These are phyloP conservation scores for Gilbertella persicaria DNA, from an alignment of 371 early-diverging fungal genomes.

Conservation along the genomic window DNA sequence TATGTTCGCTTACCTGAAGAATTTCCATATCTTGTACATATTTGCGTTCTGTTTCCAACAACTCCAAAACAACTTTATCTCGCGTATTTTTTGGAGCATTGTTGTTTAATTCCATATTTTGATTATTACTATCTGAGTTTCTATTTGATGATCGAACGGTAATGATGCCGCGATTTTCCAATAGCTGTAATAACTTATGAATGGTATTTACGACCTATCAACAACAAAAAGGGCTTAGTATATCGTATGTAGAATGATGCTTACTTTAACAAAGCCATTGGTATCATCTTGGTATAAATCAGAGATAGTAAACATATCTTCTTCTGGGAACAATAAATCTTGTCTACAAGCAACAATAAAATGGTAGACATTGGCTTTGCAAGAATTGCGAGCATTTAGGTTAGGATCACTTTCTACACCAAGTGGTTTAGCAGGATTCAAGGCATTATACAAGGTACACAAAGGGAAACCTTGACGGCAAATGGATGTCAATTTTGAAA, in stretches of 20 bases:
- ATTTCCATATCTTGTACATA: slow-evolving; percentile 90
- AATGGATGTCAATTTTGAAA: slow-evolving; percentile 83
- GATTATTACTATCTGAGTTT: slow-evolving; percentile 36
- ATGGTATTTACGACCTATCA: slow-evolving; percentile 68
- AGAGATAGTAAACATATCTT: slow-evolving; percentile 84
- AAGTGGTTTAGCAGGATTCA: slow-evolving; percentile 59
- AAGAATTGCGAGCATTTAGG: slow-evolving; percentile 69
- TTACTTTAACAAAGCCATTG: slow-evolving; percentile 93
- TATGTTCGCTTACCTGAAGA: slow-evolving; percentile 62
- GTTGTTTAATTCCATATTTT: slow-evolving; percentile 12
- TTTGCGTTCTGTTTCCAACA: slow-evolving; percentile 93
- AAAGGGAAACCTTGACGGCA: slow-evolving; percentile 91
- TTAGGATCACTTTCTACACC: slow-evolving; percentile 62
- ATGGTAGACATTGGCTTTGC: slow-evolving; percentile 83
- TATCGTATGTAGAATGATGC: slow-evolving; percentile 7
- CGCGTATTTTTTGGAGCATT: slow-evolving; percentile 80
- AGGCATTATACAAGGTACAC: slow-evolving; percentile 80
- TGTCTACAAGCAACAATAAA: slow-evolving; percentile 76
- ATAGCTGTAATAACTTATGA: slow-evolving; percentile 63
- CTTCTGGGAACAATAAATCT: slow-evolving; percentile 69
- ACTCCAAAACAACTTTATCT: slow-evolving; percentile 84
- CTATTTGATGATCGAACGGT: slow-evolving; percentile 54
- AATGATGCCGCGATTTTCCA: slow-evolving; percentile 73
- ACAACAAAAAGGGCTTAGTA: neutral
- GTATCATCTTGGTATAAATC: slow-evolving; percentile 95